These are phyloP conservation scores for Ottelia alismoides DNA, from an alignment of 106 monocot species.

Conservation along the genomic window DNA sequence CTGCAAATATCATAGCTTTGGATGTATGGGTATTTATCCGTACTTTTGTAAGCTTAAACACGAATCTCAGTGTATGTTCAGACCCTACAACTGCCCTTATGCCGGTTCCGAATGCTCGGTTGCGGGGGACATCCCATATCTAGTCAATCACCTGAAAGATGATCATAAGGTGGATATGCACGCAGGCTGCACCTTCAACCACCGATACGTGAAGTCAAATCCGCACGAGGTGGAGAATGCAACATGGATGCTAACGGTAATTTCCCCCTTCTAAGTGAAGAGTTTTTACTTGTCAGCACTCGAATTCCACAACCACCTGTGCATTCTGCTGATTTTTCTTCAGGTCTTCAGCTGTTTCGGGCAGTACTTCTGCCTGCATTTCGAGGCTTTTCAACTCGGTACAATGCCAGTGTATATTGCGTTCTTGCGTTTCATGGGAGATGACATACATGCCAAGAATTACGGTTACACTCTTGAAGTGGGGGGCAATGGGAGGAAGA, in stretches of 20 bases:
- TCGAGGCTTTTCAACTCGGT: conserved; percentile 7
- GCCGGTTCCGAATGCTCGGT: conserved; percentile 23
- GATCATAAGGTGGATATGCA: conserved; percentile 28
- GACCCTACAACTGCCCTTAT: conserved; percentile 24
- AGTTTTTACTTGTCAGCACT: not conserved
- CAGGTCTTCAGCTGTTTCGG: conserved; percentile 13
- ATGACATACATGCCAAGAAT: conserved; percentile 9
- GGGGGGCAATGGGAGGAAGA: conserved; percentile 11
- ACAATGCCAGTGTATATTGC: conserved; percentile 8
- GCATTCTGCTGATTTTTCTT: too few relatives aligned
- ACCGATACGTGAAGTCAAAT: conserved; percentile 22
- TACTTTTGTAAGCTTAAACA: conserved; percentile 24
- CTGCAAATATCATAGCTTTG: conserved; percentile 20
- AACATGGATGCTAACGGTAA: conserved; percentile 25
- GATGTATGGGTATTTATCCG: conserved; percentile 19
- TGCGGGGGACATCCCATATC: conserved; percentile 13
- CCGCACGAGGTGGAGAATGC: conserved; percentile 24
- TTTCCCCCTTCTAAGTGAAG: not conserved
- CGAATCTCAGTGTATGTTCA: conserved; percentile 14
- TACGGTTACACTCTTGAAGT: conserved; percentile 16
- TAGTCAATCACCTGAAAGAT: conserved; percentile 18
- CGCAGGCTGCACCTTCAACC: conserved; percentile 19
- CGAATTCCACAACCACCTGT: too few relatives aligned
- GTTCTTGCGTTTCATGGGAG: conserved; percentile 11
- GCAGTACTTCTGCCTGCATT: conserved; percentile 12